Conservation (phyloP, 179 eudicot genomes). For the Drosera spatulata region DNA sequence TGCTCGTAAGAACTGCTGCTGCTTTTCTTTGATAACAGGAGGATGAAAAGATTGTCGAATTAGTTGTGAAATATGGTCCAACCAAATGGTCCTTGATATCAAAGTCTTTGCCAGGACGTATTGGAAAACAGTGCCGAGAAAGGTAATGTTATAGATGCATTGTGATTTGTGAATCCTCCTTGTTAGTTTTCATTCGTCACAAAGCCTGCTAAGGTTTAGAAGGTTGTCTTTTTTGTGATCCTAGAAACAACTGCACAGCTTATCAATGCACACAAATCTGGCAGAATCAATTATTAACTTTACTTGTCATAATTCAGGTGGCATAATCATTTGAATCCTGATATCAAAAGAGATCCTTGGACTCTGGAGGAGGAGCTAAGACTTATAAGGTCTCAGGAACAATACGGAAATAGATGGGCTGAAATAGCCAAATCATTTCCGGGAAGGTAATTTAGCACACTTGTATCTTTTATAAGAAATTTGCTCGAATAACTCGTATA, state of each 20-base stretch:
- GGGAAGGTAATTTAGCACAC: slow-evolving; percentile 93
- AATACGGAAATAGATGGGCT: slow-evolving; percentile 94
- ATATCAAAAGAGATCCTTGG: slow-evolving; percentile 92
- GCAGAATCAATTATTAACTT: too few relatives aligned
- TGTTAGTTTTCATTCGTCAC: not conserved
- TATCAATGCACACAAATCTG: too few relatives aligned
- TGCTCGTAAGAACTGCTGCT: slow-evolving; percentile 1
- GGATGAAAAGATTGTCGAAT: slow-evolving; percentile 72
- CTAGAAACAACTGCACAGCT: too few relatives aligned
- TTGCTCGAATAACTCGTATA: too few relatives aligned
- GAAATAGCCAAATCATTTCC: slow-evolving; percentile 85
- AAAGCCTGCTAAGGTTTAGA: too few relatives aligned
- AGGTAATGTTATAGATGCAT: slow-evolving; percentile 42
- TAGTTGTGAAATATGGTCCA: slow-evolving; percentile 87
- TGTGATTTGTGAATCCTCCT: not conserved
- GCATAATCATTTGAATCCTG: slow-evolving; percentile 98
- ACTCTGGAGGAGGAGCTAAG: slow-evolving; percentile 72
- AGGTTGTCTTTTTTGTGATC: too few relatives aligned
- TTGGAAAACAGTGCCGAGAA: slow-evolving; percentile 98
- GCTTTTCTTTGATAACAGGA: slow-evolving; percentile 41
- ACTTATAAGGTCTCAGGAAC: slow-evolving; percentile 74
- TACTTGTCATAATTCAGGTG: slow-evolving; percentile 55
- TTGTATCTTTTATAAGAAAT: not conserved
- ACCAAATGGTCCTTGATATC: slow-evolving; percentile 97
- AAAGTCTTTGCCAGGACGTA: slow-evolving; percentile 89